phyloP scores from a whole-genome alignment of 805 yeast genomes.

The Sugiyamaella valdiviana region DNA sequence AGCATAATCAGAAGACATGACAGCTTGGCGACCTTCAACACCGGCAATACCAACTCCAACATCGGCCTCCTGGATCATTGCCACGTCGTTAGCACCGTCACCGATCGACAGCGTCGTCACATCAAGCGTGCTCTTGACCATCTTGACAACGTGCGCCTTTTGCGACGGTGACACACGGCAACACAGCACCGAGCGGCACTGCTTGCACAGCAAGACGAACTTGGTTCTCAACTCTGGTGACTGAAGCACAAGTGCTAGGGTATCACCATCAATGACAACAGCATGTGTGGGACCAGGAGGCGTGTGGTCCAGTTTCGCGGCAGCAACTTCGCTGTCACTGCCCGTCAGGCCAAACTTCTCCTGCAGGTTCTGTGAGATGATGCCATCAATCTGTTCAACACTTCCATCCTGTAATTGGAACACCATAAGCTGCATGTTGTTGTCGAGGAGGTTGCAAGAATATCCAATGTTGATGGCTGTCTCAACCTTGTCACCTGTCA shows the following conservation, averaged over 20 bases:
- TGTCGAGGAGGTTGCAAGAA: constrained; percentile 64
- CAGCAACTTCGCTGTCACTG: constrained; percentile 39
- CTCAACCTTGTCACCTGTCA: constrained; percentile 77
- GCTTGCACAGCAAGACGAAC: constrained; percentile 65
- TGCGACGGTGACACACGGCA: constrained; percentile 83
- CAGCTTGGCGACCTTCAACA: constrained; percentile 82
- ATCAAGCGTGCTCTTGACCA: constrained; percentile 56
- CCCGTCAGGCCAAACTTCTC: constrained; percentile 45
- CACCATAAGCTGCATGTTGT: constrained; percentile 61
- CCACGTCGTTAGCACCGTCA: constrained; percentile 83
- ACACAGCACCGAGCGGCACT: constrained; percentile 72
- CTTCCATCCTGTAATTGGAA: constrained; percentile 36
- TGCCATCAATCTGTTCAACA: constrained; percentile 24
- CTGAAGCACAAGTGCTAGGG: constrained; percentile 42
- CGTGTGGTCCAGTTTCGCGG: constrained; percentile 55
- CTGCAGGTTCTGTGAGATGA: constrained; percentile 41
- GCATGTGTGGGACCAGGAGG: constrained; percentile 57
- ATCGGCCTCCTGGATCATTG: constrained; percentile 83
- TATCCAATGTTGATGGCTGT: constrained; percentile 82
- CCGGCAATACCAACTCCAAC: constrained; percentile 86
- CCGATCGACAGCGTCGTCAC: constrained; percentile 81
- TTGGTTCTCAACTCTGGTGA: constrained; percentile 33
- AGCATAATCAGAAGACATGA: constrained; percentile 80
- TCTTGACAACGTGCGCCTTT: constrained; percentile 65
- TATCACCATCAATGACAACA: constrained; percentile 65